Evolutionary conservation across 164 flowering plant genomes (phyloP), one percentile per base, ranked within the genome.

Genomic region (Tinospora cordifolia): DNA sequence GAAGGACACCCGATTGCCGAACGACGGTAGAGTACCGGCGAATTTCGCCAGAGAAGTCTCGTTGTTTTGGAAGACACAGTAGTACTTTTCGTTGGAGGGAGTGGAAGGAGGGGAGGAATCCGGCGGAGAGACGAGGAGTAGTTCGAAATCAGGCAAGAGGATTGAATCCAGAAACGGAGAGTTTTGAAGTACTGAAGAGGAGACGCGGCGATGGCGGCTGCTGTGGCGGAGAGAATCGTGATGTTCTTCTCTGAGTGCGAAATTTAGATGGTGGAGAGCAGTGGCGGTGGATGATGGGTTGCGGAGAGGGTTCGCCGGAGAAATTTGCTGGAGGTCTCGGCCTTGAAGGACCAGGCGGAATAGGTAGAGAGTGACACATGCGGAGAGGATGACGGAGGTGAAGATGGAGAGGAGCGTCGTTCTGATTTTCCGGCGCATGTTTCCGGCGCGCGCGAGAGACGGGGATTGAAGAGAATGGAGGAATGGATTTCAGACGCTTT

Each of bases 71-170:
- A 81, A 92, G 3, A 89, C 47, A 36, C 98, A 91, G 6, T 2
- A 2, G 66, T 70, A 82, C 0, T 49, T 69, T 6, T 15, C 60
- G 9, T 36, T 77, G 69, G 68, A 8, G 36, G 11, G 25, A 14
- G 67, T 15, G 21, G 59, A 38, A 17, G 21, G 59, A 38, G 15
- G 30, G 59, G 44, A 9, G 12, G 12, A 11, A 13, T 22, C 4
- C 6, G 67, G 30, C 13, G 70, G 24, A 1, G 75, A 69, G 25
- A 91, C 62, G 41, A 87, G 73, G 59, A 93, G 81, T 51, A 90
- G 83, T 74, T 83, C 85, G 96, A 95, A 93, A n/a, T 72, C 93
- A 0, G 91, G 94, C 14, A 89, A 57, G 26, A 93, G 87, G 64
- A 91, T 60, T 1, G 93, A 72, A 40, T 72, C 82, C 9, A 19